Evolutionary conservation across 2,329 filamentous ascomycete genomes (phyloP), one percentile per base, ranked within the genome.

Genomic region (Cadophora sp.): DNA sequence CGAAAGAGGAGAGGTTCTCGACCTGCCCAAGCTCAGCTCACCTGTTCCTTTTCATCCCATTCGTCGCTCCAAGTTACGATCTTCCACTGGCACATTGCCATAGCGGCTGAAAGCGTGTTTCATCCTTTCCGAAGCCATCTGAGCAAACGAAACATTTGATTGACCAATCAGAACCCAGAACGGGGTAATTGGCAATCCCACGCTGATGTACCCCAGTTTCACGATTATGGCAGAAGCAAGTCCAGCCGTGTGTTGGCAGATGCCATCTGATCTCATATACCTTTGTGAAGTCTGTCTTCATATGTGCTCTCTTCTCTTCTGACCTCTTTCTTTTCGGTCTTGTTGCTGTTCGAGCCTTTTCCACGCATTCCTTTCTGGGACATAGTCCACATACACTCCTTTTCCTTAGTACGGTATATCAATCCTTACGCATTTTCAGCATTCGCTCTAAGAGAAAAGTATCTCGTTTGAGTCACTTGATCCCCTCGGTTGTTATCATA

Each of bases 81-180:
- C 55, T 14, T 48, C 43, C 5, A 6, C 43, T 22, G 43, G 43
- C 43, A 29, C 51, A 55, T 55, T 55, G 26, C 2, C 51, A n/a
- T n/a, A 31, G 50, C 50, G 55, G 34, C 31, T 59, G 55, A 40
- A 59, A 40, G 55, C 34, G 34, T 59, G 55, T 37, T 59, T 59
- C 55, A 59, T 59, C 55, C 31, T 24, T 37, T 40, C 55, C 55
- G 34, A 40, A 40, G 55, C 55, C 55, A 40, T 59, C n/a, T 22
- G n/a, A 59, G 34, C 55, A 59, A 59, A 40, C 29, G 55, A 59
- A 59, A 59, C 55, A 40, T n/a, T 40, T 19, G 29, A 29, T 14
- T 26, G 34, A 29, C 55, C 55, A 59, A 59, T 59, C 22, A 59
- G 55, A 59, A 26, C 5, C 8, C 2, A 22, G 55, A 59, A 40